Base-by-base conservation (phyloP, 116 monocot genomes). In the Iris pallida region DNA sequence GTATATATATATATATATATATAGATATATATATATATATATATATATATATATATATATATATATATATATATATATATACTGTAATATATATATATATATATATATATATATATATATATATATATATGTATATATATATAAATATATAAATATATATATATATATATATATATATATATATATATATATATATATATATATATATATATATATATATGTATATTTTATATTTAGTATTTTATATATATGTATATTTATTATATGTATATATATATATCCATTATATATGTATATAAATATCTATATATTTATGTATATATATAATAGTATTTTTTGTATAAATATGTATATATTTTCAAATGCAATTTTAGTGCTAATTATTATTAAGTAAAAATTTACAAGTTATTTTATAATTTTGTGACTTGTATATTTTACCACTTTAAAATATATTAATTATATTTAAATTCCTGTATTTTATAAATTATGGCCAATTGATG, bases 1-100 rank as follows among this genome's bases (percentile, higher is more conserved):
- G n/a, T 53, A 53, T 53, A 53, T 53, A 53, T 53, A 53, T 53
- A 53, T 53, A 53, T 53, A 53, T 53, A 53, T 53, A 53, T 53
- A 53, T 53, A 53, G 9, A 53, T 53, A 53, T 53, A 53, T 53
- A 53, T 53, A 53, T 53, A 53, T 53, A 53, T 53, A 53, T 53
- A 53, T 53, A 53, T 53, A 53, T 53, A 53, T 53, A 53, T 53
- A 53, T 53, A 53, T 53, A 53, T 53, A 53, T 53, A 53, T 53
- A 53, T 53, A 53, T 53, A 53, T 53, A 53, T 53, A 11, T 53
- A 53, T 53, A 11, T 53, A 53, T 53, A 53, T 53, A 0, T 8
- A 1, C 10, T 8, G 1, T 49, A 1, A 1, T 49, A 7, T 49
- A 49, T 49, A 8, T 7, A 8, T 7, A 49, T 49, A 8, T 8